Percentiles rank a stretch among this genome's conserved stretches.
phyloP scores from a whole-genome alignment of 352 stramenopile genomes.

The Globisporangium okanoganense region DNA sequence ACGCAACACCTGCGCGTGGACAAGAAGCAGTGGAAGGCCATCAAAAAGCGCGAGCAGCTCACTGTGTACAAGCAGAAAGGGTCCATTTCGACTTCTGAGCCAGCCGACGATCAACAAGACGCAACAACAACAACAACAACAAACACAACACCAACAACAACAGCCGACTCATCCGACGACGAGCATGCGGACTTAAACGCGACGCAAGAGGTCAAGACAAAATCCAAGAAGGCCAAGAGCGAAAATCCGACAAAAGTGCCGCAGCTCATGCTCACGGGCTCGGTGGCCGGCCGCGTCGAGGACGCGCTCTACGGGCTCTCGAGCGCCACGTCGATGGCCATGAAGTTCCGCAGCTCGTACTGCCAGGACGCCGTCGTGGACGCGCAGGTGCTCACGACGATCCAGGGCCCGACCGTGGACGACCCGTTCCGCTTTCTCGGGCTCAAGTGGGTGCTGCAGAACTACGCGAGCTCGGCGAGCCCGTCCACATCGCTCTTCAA shows the following conservation, averaged over 20 bases:
- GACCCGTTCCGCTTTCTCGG: slow-evolving; percentile 57
- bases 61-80: slow-evolving; percentile 47
- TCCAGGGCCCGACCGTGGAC: slow-evolving; percentile 31
- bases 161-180: neutral
- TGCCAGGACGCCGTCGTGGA: slow-evolving; percentile 14
- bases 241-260: slow-evolving; percentile 9
- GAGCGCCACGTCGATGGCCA: slow-evolving; percentile 42
- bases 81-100: slow-evolving; percentile 1
- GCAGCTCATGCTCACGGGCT: slow-evolving; percentile 42
- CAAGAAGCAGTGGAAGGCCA: slow-evolving; percentile 53
- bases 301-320: slow-evolving; percentile 58
- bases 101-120: slow-evolving; percentile 1
- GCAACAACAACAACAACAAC: slow-evolving; percentile 10
- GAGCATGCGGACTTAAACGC: neutral
- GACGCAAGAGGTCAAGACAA: neutral
- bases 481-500: slow-evolving; percentile 26
- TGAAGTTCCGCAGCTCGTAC: slow-evolving; percentile 55
- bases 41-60: slow-evolving; percentile 65
- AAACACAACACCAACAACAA: slow-evolving; percentile 3
- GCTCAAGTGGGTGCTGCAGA: slow-evolving; percentile 63
- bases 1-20: slow-evolving; percentile 24
- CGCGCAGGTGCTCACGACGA: slow-evolving; percentile 39
- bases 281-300: slow-evolving; percentile 44
- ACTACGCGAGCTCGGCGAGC: slow-evolving; percentile 43
- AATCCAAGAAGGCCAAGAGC: neutral